Evolutionary conservation across 2,329 filamentous ascomycete species (phyloP).

Genomic region (Ascosphaera pollenicola): DNA sequence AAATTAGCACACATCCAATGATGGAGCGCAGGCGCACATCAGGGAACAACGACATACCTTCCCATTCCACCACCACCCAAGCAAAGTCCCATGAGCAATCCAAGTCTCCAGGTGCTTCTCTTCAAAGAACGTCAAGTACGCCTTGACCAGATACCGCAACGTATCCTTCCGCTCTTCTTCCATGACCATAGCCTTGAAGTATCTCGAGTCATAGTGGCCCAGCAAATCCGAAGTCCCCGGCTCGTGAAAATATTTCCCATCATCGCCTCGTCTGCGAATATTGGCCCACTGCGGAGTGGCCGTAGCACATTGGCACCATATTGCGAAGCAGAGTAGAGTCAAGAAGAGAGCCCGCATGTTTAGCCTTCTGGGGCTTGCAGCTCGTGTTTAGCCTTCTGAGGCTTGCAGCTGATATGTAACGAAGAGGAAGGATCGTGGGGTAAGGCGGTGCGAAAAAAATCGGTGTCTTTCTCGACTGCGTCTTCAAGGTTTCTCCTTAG

Average conservation of each 20-base stretch:
- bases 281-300: not conserved
- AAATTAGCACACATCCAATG: constrained; percentile 5
- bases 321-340: no score
- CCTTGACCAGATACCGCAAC: constrained; percentile 46
- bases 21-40: constrained; percentile 5
- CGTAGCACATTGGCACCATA: not conserved
- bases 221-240: constrained; percentile 36
- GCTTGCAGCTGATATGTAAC: no score
- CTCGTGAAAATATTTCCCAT: constrained; percentile 43
- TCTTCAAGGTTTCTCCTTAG: no score
- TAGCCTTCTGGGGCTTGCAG: no score
- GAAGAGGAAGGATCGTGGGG: no score
- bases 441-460: no score
- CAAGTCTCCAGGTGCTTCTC: constrained; percentile 52
- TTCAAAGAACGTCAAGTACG: constrained; percentile 47
- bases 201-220: constrained; percentile 54
- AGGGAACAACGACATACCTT: constrained; percentile 19
- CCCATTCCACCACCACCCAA: constrained; percentile 80
- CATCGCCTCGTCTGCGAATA: constrained; percentile 5
- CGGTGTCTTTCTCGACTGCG: no score
- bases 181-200: constrained; percentile 38
- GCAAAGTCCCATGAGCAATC: constrained; percentile 64
- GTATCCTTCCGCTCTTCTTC: constrained; percentile 45
- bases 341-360: no score
- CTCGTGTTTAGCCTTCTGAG: no score